Evolutionary conservation across 1,284 basidiomycete species (phyloP).

Genomic region (Cystobasidium pallidum): DNA sequence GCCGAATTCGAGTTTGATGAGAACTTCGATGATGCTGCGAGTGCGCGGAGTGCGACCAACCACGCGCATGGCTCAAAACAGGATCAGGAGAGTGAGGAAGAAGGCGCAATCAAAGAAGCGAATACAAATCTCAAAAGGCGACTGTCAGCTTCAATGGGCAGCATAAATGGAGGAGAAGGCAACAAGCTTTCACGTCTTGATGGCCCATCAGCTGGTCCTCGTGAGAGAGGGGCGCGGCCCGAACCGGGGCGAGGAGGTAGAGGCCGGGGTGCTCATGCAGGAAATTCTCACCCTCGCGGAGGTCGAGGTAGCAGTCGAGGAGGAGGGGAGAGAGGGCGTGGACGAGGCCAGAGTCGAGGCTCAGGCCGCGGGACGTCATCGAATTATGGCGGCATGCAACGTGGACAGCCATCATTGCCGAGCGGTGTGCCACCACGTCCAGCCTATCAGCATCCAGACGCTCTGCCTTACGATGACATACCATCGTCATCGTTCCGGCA

Average conservation of each 20-base stretch:
- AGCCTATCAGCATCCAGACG: slow-evolving; percentile 42
- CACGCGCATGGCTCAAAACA: not conserved
- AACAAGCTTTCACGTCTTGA: slow-evolving; percentile 6
- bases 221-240: slow-evolving; percentile 20
- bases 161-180: not conserved
- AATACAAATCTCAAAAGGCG: not conserved
- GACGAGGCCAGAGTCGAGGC: slow-evolving; percentile 26
- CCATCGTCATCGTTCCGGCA: not conserved
- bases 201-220: not conserved
- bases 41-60: not conserved
- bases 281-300: not conserved
- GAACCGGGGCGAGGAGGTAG: slow-evolving; percentile 11
- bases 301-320: slow-evolving; percentile 17
- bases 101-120: slow-evolving; percentile 7
- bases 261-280: not conserved
- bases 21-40: slow-evolving; percentile 28
- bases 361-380: not conserved
- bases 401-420: not conserved
- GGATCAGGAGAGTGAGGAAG: slow-evolving; percentile 17
- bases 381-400: not conserved
- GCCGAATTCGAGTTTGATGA: slow-evolving; percentile 41
- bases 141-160: slow-evolving; percentile 1
- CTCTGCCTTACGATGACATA: slow-evolving; percentile 37
- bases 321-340: slow-evolving; percentile 15
- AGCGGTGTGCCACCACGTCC: slow-evolving; percentile 21